Conservation (phyloP, 2,329 filamentous ascomycete genomes). For the Fusarium sp. region DNA sequence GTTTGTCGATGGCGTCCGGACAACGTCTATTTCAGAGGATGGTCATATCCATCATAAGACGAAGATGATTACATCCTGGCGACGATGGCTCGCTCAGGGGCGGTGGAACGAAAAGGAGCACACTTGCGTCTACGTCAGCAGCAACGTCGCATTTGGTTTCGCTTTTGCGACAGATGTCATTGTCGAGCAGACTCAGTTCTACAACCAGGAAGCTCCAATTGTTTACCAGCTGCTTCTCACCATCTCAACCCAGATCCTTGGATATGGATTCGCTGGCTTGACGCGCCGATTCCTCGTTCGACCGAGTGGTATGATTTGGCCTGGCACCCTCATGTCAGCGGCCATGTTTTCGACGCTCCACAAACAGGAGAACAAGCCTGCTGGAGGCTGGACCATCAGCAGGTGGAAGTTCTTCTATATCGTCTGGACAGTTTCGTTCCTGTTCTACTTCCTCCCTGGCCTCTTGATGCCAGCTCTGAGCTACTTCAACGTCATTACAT, state of each 20-base stretch:
- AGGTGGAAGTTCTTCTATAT: slow-evolving; percentile 86
- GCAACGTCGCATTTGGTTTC: slow-evolving; percentile 90
- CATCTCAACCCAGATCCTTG: slow-evolving; percentile 86
- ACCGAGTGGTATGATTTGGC: slow-evolving; percentile 92
- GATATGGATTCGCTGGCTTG: slow-evolving; percentile 87
- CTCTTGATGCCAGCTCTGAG: slow-evolving; percentile 85
- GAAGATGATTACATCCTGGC: slow-evolving; percentile 58
- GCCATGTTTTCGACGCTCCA: slow-evolving; percentile 91
- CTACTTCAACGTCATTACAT: slow-evolving; percentile 90
- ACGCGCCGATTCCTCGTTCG: slow-evolving; percentile 84
- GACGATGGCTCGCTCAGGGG: slow-evolving; percentile 83
- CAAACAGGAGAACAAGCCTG: slow-evolving; percentile 83
- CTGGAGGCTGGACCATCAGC: slow-evolving; percentile 85
- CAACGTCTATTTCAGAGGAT: slow-evolving; percentile 31
- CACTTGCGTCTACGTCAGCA: slow-evolving; percentile 89
- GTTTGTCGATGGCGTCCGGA: slow-evolving; percentile 62
- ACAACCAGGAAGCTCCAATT: slow-evolving; percentile 82
- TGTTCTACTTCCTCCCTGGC: slow-evolving; percentile 88
- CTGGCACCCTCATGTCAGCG: slow-evolving; percentile 86
- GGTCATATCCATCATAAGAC: slow-evolving; percentile 28
- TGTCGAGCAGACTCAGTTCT: slow-evolving; percentile 90
- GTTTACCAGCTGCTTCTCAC: slow-evolving; percentile 85
- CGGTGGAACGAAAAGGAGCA: slow-evolving; percentile 91
- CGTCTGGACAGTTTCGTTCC: slow-evolving; percentile 76
- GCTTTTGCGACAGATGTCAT: slow-evolving; percentile 92